Conservation (phyloP, 2,329 filamentous ascomycete species). For the Fusarium compactum region DNA sequence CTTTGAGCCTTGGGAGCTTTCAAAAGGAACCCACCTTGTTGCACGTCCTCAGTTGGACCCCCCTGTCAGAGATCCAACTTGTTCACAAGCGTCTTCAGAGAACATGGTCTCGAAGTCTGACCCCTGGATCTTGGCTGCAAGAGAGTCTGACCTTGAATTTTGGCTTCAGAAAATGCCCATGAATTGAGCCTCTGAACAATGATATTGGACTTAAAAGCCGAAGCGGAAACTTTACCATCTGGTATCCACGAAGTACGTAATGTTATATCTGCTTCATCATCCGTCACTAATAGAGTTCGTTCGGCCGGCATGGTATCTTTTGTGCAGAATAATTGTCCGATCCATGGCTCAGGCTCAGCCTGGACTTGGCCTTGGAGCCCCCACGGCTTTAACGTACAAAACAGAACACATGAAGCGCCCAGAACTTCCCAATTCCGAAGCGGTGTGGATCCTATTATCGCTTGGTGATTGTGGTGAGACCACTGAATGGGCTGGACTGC, state of each 20-base stretch:
- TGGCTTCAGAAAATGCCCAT: slow-evolving; percentile 13
- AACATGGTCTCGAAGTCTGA: slow-evolving; percentile 33
- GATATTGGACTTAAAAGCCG: background rate
- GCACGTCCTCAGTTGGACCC: slow-evolving; percentile 17
- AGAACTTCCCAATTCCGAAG: slow-evolving; percentile 10
- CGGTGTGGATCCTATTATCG: slow-evolving; percentile 31
- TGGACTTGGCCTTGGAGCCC: slow-evolving; percentile 6
- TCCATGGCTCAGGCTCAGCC: background rate
- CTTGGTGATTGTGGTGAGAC: background rate
- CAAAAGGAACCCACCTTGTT: slow-evolving; percentile 6
- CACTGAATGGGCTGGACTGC: background rate
- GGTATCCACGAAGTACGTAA: background rate
- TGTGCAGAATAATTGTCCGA: slow-evolving; percentile 8
- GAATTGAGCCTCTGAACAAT: background rate
- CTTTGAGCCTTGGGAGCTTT: slow-evolving; percentile 13
- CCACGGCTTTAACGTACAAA: slow-evolving; percentile 6
- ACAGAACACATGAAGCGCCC: background rate
- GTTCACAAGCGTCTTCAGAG: slow-evolving; percentile 26
- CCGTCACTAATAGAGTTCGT: slow-evolving; percentile 5
- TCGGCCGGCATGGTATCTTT: slow-evolving; percentile 13
- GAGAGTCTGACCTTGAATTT: slow-evolving; percentile 29
- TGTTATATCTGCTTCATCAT: slow-evolving; percentile 5
- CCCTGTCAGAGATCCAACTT: slow-evolving; percentile 26
- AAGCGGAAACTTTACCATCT: background rate
- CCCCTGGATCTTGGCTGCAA: slow-evolving; percentile 29